Base-by-base conservation (phyloP, 2,329 filamentous ascomycete species). In the Fusarium tuaranense region DNA sequence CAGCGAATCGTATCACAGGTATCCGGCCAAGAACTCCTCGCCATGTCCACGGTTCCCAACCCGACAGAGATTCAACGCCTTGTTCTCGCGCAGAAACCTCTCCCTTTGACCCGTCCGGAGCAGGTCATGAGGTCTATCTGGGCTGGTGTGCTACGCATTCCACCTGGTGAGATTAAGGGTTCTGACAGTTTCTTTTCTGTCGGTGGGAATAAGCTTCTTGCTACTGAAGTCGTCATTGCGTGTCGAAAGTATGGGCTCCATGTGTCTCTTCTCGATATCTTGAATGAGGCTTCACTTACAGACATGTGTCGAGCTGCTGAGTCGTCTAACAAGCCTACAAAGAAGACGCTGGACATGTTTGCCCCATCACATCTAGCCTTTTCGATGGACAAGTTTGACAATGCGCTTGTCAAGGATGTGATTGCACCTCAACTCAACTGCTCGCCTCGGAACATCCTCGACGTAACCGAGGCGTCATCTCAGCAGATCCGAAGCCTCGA, bases 401-500 rank as follows among this genome's bases (percentile, higher is more conserved):
- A 84, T 20, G 78, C 78, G 3, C 84, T 87, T 36, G 80, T 86
- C 63, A 82, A 83, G 46, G 81, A 82, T 4, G 77, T 84, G 6
- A 81, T 88, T 9, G 84, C 83, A 0, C 84, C 86, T 0, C 84
- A 84, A 66, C 78, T 88, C 1, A 83, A 83, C 0, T 82, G 86
- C 1, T 81, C 86, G 13, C 80, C 79, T 1, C 81, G 82, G 9
- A 81, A 84, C 5, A 84, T 89, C 57, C 82, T 85, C 18, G 87
- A 89, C 64, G 83, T 87, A 0, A 82, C 86, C 1, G 86, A 88
- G 65, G 87, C 87, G 0, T 85, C 87, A 0, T 81, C 86, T 0
- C 81, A 86, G 1, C 88, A 89, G 76, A 82, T 87, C 3, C 83
- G 83, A 25, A 84, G 82, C 68, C 83, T 89, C 34, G 88, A 89